Evolutionary conservation across 2,329 filamentous ascomycete genomes (phyloP).

Genomic region (Arthrinium phaeospermum): DNA sequence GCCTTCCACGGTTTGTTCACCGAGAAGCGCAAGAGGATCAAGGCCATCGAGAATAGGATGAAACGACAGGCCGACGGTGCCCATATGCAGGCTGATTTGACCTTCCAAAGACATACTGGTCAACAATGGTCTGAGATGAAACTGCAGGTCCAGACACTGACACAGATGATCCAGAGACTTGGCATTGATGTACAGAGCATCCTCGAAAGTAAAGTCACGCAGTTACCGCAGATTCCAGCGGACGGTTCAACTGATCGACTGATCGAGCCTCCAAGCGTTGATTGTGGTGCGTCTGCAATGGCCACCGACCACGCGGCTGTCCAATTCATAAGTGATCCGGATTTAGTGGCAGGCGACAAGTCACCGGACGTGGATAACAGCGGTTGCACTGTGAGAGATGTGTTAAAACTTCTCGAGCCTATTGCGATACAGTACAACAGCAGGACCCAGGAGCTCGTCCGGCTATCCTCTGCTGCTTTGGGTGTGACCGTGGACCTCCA

Average conservation of each 20-base stretch:
- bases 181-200: background rate
- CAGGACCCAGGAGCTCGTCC: background rate
- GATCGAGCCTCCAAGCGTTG: too few relatives aligned
- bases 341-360: too few relatives aligned
- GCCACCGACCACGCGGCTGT: too few relatives aligned
- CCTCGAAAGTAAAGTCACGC: background rate
- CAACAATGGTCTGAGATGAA: too few relatives aligned
- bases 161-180: background rate
- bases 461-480: background rate
- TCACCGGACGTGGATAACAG: too few relatives aligned
- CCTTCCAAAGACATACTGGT: too few relatives aligned
- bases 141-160: too few relatives aligned
- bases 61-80: background rate
- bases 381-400: too few relatives aligned
- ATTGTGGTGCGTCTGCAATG: too few relatives aligned
- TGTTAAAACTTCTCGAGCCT: background rate
- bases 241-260: too few relatives aligned
- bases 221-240: too few relatives aligned
- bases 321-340: too few relatives aligned
- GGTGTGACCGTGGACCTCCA: background rate
- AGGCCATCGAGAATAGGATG: background rate
- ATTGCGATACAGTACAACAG: background rate
- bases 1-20: background rate
- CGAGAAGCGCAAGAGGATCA: background rate
- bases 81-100: background rate